Conservation (phyloP, 805 yeast species). For the Candida ponderosae region DNA sequence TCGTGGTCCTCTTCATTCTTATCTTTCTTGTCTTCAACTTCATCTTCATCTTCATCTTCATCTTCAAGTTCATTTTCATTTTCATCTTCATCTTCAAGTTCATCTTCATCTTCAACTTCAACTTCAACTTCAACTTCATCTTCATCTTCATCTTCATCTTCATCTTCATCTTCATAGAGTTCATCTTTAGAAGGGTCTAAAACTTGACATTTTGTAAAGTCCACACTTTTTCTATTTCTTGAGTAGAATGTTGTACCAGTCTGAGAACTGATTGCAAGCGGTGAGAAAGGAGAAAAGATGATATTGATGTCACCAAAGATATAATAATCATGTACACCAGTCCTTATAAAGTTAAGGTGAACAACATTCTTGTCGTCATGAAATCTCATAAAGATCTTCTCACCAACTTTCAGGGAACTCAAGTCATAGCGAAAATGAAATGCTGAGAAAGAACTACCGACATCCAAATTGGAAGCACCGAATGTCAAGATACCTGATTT, state of each 20-base stretch:
- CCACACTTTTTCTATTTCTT: no score
- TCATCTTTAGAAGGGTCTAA: no score
- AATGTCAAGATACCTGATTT: neutral
- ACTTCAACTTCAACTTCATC: no score
- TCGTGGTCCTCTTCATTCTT: no score
- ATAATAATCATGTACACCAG: neutral
- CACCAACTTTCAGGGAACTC: neutral
- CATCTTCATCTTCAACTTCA: no score
- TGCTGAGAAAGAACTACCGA: neutral
- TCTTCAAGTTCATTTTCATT: neutral
- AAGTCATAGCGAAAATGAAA: neutral
- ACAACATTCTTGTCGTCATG: neutral
- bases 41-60: neutral
- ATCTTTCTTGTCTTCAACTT: no score
- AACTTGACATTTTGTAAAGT: neutral
- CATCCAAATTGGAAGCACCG: no score
- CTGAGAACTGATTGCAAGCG: no score
- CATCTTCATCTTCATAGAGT: no score
- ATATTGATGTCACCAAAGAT: neutral
- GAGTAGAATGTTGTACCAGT: no score
- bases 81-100: neutral
- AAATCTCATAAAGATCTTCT: neutral
- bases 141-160: no score
- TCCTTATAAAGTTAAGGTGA: neutral
- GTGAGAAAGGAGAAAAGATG: neutral